Conservation (phyloP, 2,329 filamentous ascomycete genomes). For the Penicillium psychrosexuale region DNA sequence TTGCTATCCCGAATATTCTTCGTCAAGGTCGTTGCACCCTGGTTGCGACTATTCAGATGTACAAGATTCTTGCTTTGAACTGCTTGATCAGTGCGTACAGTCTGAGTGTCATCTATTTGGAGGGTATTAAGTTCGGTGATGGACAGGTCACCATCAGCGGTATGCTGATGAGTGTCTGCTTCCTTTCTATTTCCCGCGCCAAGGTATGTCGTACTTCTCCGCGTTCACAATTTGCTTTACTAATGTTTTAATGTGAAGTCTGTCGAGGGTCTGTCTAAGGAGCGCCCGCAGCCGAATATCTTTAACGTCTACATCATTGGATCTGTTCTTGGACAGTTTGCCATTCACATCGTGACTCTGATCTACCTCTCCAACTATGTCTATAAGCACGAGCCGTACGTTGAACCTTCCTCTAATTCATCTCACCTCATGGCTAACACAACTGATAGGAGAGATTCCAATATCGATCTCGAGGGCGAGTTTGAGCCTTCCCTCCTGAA, state of each 20-base stretch:
- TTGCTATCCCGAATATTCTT: slow-evolving; percentile 97
- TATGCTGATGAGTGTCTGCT: slow-evolving; percentile 99
- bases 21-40: slow-evolving; percentile 96
- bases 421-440: slow-evolving; percentile 31
- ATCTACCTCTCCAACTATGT: slow-evolving; percentile 93
- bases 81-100: slow-evolving; percentile 98
- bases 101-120: slow-evolving; percentile 89
- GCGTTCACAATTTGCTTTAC: not conserved
- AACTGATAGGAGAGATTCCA: slow-evolving; percentile 48
- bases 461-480: slow-evolving; percentile 89
- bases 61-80: slow-evolving; percentile 98
- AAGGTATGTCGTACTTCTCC: slow-evolving; percentile 53
- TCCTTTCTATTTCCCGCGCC: slow-evolving; percentile 95
- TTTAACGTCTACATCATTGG: slow-evolving; percentile 99
- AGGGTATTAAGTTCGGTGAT: slow-evolving; percentile 98
- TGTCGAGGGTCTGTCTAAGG: slow-evolving; percentile 92
- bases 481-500: slow-evolving; percentile 93
- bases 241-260: slow-evolving; percentile 49
- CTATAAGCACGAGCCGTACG: slow-evolving; percentile 79
- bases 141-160: slow-evolving; percentile 97
- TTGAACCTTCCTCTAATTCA: slow-evolving; percentile 24
- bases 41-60: slow-evolving; percentile 99
- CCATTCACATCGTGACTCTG: slow-evolving; percentile 87
- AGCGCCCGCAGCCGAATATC: slow-evolving; percentile 96
- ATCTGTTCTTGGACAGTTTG: slow-evolving; percentile 94